phyloP scores from a whole-genome alignment of 2,329 filamentous ascomycete species.

The Penicillium sp. region DNA sequence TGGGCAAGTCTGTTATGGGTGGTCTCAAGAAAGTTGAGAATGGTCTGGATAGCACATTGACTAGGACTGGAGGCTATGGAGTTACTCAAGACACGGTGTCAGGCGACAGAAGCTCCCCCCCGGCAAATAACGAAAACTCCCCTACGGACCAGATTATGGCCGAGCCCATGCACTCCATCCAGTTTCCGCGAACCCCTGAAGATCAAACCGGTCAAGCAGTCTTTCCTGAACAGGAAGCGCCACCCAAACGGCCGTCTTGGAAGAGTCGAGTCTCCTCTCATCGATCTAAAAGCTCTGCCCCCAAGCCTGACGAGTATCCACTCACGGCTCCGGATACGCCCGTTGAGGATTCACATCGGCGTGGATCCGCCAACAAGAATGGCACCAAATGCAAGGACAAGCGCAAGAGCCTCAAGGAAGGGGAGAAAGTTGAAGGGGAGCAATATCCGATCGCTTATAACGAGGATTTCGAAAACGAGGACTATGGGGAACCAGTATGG shows the following conservation, averaged over 20 bases:
- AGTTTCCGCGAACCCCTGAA: conserved; percentile 10
- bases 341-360: background rate
- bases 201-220: conserved; percentile 2
- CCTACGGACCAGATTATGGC: conserved; percentile 9
- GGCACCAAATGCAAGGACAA: conserved; percentile 15
- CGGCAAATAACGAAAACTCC: conserved; percentile 4
- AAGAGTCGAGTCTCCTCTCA: conserved; percentile 36
- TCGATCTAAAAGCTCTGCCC: conserved; percentile 26
- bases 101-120: conserved; percentile 5
- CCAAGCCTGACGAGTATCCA: conserved; percentile 41
- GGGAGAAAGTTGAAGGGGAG: conserved; percentile 31
- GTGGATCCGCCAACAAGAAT: conserved; percentile 11
- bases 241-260: conserved; percentile 38
- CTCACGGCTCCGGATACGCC: conserved; percentile 39
- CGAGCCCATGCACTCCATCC: background rate
- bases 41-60: conserved; percentile 40
- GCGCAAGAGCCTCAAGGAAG: conserved; percentile 28
- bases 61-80: conserved; percentile 40
- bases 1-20: conserved; percentile 52
- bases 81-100: conserved; percentile 12
- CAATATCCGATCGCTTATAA: conserved; percentile 69
- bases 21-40: conserved; percentile 47
- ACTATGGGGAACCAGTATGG: conserved; percentile 73
- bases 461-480: conserved; percentile 63
- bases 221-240: conserved; percentile 7